Conservation (phyloP, 129 eudicot species). For the Lonicera japonica region DNA sequence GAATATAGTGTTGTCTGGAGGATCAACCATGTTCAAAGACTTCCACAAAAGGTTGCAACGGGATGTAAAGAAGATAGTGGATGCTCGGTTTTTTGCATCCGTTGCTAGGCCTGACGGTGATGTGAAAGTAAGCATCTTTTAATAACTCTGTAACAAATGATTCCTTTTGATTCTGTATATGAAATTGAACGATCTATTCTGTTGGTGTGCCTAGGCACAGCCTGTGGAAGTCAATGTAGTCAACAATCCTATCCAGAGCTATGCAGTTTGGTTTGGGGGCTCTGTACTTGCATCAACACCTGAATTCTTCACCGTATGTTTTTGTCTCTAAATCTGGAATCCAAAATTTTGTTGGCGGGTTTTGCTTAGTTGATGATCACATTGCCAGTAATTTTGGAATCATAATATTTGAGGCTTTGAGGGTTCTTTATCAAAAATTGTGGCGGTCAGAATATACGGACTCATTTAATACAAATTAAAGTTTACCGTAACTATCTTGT, state of each 20-base stretch:
- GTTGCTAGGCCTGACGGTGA: conserved; percentile 54
- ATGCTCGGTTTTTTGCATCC: conserved; percentile 80
- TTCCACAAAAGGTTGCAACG: conserved; percentile 86
- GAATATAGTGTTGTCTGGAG: conserved; percentile 97
- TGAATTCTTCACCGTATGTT: conserved; percentile 81
- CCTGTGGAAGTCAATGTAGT: conserved; percentile 99
- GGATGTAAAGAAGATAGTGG: conserved; percentile 89
- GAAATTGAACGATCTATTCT: background rate
- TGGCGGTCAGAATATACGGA: too few species aligned
- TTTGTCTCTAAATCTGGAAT: background rate
- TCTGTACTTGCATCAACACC: conserved; percentile 98
- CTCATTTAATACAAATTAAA: too few species aligned
- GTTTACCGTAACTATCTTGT: too few species aligned
- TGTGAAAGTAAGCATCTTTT: conserved; percentile 47
- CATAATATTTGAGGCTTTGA: too few species aligned
- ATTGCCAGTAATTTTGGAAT: background rate
- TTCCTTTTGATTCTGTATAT: background rate
- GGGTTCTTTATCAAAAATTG: too few species aligned
- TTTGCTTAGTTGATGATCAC: too few species aligned
- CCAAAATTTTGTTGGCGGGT: too few species aligned
- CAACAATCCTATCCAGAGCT: conserved; percentile 96
- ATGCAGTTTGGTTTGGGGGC: conserved; percentile 99
- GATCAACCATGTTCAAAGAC: conserved; percentile 97
- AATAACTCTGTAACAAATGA: background rate
- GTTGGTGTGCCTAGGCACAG: conserved; percentile 47